phyloP scores from a whole-genome alignment of 768 basidiomycete genomes.

The Boletus insuetus region DNA sequence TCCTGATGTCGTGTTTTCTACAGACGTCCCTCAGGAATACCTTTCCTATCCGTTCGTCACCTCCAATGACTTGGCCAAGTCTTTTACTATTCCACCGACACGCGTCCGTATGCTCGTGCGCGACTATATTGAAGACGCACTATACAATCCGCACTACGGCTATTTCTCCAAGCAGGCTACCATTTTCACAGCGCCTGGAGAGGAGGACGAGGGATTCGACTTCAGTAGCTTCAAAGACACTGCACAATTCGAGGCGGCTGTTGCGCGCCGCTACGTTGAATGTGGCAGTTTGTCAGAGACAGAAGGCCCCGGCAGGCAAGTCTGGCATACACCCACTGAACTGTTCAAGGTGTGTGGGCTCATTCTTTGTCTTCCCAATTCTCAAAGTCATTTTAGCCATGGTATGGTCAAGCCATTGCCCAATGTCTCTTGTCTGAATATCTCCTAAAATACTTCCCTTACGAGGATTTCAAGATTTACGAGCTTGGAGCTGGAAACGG shows the following conservation, averaged over 20 bases:
- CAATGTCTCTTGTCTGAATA: conserved; percentile 90
- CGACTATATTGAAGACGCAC: conserved; percentile 94
- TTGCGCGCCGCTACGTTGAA: conserved; percentile 72
- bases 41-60: conserved; percentile 57
- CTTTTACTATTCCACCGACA: conserved; percentile 56
- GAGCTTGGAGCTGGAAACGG: conserved; percentile 99
- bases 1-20: conserved; percentile 51
- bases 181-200: conserved; percentile 68
- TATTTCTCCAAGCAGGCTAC: conserved; percentile 94
- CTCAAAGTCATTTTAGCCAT: conserved; percentile 57
- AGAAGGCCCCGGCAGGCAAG: conserved; percentile 77
- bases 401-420: conserved; percentile 90
- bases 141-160: conserved; percentile 97
- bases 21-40: conserved; percentile 43
- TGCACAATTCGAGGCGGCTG: conserved; percentile 74
- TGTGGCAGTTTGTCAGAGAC: conserved; percentile 59
- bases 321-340: conserved; percentile 99
- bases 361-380: background rate
- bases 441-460: conserved; percentile 92
- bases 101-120: conserved; percentile 91
- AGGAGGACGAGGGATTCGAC: conserved; percentile 52
- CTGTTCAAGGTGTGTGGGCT: conserved; percentile 75
- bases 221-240: conserved; percentile 66
- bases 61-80: conserved; percentile 62
- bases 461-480: conserved; percentile 93